phyloP scores from a whole-genome alignment of 164 flowering plant species.

The Hamamelis virginiana region DNA sequence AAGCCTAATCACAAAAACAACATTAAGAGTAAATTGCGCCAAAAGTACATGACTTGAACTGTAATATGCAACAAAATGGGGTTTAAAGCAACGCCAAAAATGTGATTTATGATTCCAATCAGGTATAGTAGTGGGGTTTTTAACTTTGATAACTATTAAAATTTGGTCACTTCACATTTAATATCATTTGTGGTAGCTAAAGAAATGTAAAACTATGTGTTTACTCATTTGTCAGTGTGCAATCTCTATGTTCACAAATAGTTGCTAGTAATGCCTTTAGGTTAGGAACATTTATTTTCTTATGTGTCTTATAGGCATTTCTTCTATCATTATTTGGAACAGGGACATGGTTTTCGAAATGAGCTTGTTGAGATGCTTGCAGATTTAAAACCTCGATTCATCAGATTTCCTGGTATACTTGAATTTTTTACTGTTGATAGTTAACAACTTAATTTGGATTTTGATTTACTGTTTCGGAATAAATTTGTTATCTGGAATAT shows the following conservation, averaged over 20 bases:
- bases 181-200: not conserved
- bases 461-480: no score
- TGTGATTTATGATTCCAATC: no score
- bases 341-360: constrained; percentile 89
- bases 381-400: constrained; percentile 66
- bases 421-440: not conserved
- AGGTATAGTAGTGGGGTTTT: not conserved
- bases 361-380: constrained; percentile 68
- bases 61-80: no score
- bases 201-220: not conserved
- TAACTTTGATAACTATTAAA: not conserved
- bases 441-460: not conserved
- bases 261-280: not conserved
- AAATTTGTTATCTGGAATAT: no score
- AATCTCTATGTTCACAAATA: not conserved
- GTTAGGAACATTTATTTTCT: not conserved
- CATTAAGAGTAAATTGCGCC: no score
- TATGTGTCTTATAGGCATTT: not conserved
- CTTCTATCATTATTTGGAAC: constrained; percentile 8
- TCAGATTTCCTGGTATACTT: constrained; percentile 87
- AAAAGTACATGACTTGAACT: no score
- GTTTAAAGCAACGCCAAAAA: no score
- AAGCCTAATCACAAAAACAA: no score
- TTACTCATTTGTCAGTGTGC: not conserved
- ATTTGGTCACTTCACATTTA: not conserved